Percentiles rank a stretch among this genome's conserved stretches.
Evolutionary conservation across 805 yeast genomes (phyloP).

Genomic region (Kluyveromyces wickerhamii): DNA sequence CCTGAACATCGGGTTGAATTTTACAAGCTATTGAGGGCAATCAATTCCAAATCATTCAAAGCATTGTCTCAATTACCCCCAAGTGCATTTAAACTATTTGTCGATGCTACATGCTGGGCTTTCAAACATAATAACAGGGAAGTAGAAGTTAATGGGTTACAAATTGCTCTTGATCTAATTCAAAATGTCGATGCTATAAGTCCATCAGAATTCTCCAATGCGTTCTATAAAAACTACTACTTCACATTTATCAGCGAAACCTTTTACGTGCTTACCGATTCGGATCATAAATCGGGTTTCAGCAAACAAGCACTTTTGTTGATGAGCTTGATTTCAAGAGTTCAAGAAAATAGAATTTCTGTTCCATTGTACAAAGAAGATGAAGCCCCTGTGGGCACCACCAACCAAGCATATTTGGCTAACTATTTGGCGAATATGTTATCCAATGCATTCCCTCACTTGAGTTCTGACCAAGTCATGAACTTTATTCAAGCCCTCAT

Average conservation of each 20-base stretch:
- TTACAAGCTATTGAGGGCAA: slow-evolving; percentile 80
- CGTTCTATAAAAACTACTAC: slow-evolving; percentile 82
- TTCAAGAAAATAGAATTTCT: slow-evolving; percentile 64
- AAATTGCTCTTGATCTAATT: slow-evolving; percentile 73
- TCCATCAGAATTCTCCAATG: slow-evolving; percentile 61
- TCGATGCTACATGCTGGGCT: slow-evolving; percentile 96
- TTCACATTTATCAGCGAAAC: slow-evolving; percentile 87
- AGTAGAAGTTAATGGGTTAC: slow-evolving; percentile 87
- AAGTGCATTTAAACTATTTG: slow-evolving; percentile 81
- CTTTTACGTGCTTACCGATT: slow-evolving; percentile 87
- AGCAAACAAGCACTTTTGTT: slow-evolving; percentile 77
- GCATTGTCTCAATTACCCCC: slow-evolving; percentile 86
- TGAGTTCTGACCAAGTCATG: slow-evolving; percentile 73
- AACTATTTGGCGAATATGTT: slow-evolving; percentile 78
- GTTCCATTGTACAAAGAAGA: slow-evolving; percentile 75
- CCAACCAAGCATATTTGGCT: slow-evolving; percentile 70
- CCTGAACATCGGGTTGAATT: slow-evolving; percentile 98
- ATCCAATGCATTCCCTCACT: slow-evolving; percentile 84
- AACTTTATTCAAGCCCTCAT: slow-evolving; percentile 75
- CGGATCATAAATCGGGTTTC: slow-evolving; percentile 97
- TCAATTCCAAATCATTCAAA: slow-evolving; percentile 74
- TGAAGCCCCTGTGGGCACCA: slow-evolving; percentile 77
- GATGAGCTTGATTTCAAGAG: slow-evolving; percentile 74
- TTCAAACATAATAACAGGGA: slow-evolving; percentile 96
- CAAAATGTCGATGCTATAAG: slow-evolving; percentile 78